These are phyloP conservation scores for Syncephalis plumigaleata DNA, from an alignment of 371 early-diverging fungal genomes.

Conservation along the genomic window DNA sequence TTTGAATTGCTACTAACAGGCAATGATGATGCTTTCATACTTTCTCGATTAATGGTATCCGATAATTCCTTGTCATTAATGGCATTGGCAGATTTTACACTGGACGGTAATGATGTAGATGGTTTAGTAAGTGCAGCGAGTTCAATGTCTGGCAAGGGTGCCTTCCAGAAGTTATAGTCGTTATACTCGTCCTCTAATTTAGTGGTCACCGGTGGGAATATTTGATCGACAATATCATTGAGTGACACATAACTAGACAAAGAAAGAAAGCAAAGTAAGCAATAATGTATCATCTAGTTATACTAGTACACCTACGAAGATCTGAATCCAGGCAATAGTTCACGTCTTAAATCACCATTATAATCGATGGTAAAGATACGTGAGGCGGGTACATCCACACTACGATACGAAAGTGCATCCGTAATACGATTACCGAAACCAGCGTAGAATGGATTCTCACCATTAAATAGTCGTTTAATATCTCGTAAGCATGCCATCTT, in stretches of 20 bases:
- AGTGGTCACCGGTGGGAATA: slow-evolving; percentile 62
- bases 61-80: too few relatives aligned
- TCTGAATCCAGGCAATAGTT: slow-evolving; percentile 66
- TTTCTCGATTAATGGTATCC: too few relatives aligned
- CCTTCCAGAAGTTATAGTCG: slow-evolving; percentile 80
- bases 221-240: slow-evolving; percentile 89
- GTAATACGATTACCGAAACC: slow-evolving; percentile 90
- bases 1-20: background rate
- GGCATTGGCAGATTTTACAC: too few relatives aligned
- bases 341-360: slow-evolving; percentile 80
- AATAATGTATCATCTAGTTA: background rate
- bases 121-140: slow-evolving; percentile 13
- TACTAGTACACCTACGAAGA: slow-evolving; percentile 34
- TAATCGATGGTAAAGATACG: slow-evolving; percentile 96
- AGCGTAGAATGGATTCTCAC: slow-evolving; percentile 80
- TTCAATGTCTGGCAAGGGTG: slow-evolving; percentile 28
- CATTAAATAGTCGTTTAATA: slow-evolving; percentile 70
- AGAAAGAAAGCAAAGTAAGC: slow-evolving; percentile 1
- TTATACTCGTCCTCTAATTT: slow-evolving; percentile 34
- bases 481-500: slow-evolving; percentile 95
- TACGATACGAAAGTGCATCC: slow-evolving; percentile 90
- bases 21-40: too few relatives aligned
- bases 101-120: too few relatives aligned
- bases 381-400: slow-evolving; percentile 82
- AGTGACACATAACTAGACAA: slow-evolving; percentile 52